Percentiles rank a stretch among this genome's conserved stretches.
Conservation (phyloP, 2,329 filamentous ascomycete species). For the Ceratocystis ficicola region DNA sequence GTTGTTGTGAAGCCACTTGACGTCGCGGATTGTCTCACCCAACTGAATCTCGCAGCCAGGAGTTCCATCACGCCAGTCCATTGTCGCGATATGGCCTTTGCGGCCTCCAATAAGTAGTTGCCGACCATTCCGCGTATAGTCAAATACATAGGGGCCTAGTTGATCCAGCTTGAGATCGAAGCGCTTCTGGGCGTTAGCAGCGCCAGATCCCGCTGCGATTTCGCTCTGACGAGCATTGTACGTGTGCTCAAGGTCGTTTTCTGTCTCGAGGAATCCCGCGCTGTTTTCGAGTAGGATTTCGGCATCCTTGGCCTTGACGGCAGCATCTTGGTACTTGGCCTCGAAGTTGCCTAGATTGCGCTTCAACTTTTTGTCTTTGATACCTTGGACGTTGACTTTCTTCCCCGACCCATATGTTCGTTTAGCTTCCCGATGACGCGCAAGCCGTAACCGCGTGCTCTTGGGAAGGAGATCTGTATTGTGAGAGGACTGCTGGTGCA, state of each 20-base stretch:
- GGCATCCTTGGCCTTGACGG: slow-evolving; percentile 79
- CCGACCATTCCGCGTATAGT: slow-evolving; percentile 82
- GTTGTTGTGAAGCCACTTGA: slow-evolving; percentile 87
- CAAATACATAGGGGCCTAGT: slow-evolving; percentile 74
- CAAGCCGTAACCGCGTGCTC: slow-evolving; percentile 39
- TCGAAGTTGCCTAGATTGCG: slow-evolving; percentile 69
- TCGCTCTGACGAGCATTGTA: slow-evolving; percentile 88
- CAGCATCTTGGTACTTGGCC: slow-evolving; percentile 66
- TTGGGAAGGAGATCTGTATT: slow-evolving; percentile 37
- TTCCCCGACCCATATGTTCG: slow-evolving; percentile 74
- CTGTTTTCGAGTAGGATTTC: slow-evolving; percentile 87
- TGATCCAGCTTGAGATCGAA: slow-evolving; percentile 78
- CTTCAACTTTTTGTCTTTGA: slow-evolving; percentile 84
- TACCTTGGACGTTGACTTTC: slow-evolving; percentile 55
- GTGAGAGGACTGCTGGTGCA: neutral
- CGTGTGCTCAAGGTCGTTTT: slow-evolving; percentile 77
- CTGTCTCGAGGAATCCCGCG: slow-evolving; percentile 74
- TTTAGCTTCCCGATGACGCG: slow-evolving; percentile 50
- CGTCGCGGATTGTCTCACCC: slow-evolving; percentile 78
- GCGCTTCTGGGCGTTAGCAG: slow-evolving; percentile 81
- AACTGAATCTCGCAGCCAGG: slow-evolving; percentile 84
- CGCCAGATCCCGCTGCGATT: slow-evolving; percentile 58
- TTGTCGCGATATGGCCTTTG: slow-evolving; percentile 89
- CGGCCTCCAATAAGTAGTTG: slow-evolving; percentile 74
- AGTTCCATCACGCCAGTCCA: slow-evolving; percentile 92